Evolutionary conservation across 2,329 filamentous ascomycete species (phyloP), one percentile per base, ranked within the genome.

Genomic region (Scedosporium aurantiacum): DNA sequence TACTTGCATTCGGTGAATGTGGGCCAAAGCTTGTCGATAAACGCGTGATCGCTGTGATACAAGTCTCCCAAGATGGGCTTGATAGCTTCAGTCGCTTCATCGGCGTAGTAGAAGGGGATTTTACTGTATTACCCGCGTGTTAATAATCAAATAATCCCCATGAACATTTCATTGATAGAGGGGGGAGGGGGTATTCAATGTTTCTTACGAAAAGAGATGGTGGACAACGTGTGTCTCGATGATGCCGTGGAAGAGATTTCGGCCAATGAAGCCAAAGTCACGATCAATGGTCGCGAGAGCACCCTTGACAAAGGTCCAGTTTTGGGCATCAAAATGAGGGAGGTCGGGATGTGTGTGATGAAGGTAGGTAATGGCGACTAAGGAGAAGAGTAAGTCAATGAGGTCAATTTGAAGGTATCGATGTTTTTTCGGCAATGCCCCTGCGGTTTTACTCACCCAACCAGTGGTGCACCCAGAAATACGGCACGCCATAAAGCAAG

Each of bases 71-170:
- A 76, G n/a, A 85, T 71, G 8, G 77, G 77, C 67, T 75, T 76
- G 68, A 85, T 82, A n/a, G 92, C 92, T 68, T 97, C 92, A 68
- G 86, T 88, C 62, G 93, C 92, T 79, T 97, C 92, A 68, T 96
- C 91, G 71, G 92, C 93, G 75, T 97, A 83, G 79, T 97, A 97
- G 79, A 97, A 97, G 65, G 93, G 93, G 67, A 97, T 97, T 70
- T 85, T 90, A 76, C 89, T 93, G 74, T n/a, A 21, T 12, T 12
- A 37, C 32, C n/a, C 57, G 21, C 23, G 65, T 32, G 57, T 59
- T 50, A 60, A 43, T 25, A 37, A 18, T 21, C 2, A 52, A 52
- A 52, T 27, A 60, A 10, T 4, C 7, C 16, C 47, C 21, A 45
- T n/a, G 21, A 28, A 4, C 10, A 40, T 14, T 27, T 14, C 18